Percentiles rank a stretch among this genome's conserved stretches.
These are phyloP conservation scores for Paecilomyces fulvus DNA, from an alignment of 2,329 filamentous ascomycete species.

Conservation along the genomic window DNA sequence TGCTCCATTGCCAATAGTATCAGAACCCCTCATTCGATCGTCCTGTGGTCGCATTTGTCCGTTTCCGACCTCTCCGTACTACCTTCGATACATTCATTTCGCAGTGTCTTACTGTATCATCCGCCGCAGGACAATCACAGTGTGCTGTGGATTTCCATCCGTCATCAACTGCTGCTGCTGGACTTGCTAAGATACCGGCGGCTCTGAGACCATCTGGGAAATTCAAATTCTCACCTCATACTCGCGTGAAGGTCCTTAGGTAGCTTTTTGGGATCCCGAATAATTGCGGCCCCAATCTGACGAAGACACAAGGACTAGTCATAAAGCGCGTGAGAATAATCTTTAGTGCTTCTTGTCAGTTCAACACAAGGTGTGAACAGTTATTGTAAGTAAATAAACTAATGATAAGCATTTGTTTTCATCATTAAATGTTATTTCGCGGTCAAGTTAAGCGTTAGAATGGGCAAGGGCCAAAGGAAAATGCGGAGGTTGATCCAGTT, in stretches of 20 bases:
- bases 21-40: background rate
- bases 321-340: background rate
- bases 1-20: background rate
- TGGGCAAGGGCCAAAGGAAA: background rate
- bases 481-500: background rate
- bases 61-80: background rate
- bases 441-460: background rate
- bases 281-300: constrained; percentile 1
- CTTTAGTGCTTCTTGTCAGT: background rate
- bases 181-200: background rate
- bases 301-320: constrained; percentile 10
- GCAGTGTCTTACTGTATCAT: background rate
- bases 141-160: background rate
- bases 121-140: background rate
- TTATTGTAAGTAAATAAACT: background rate
- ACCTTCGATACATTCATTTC: background rate
- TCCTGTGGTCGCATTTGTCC: background rate
- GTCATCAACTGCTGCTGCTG: too few species aligned
- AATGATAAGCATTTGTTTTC: background rate
- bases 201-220: background rate
- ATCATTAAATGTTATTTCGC: background rate
- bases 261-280: background rate
- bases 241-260: background rate
- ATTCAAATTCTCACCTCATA: background rate
- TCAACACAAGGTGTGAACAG: background rate